Conservation (phyloP, 805 yeast species). For the Kodamaea lidongshanica region DNA sequence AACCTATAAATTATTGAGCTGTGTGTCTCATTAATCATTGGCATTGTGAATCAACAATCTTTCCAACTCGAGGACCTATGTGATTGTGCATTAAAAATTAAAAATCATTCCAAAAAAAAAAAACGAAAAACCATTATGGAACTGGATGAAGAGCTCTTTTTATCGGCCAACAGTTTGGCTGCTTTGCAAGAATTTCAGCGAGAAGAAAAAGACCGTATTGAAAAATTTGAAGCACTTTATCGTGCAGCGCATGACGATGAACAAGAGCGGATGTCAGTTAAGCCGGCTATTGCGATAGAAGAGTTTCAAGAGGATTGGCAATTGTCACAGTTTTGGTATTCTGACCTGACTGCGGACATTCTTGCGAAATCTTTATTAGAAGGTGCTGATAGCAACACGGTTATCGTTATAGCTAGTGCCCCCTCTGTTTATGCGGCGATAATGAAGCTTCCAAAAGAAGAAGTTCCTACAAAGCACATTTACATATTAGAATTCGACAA, state of each 20-base stretch:
- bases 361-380: slow-evolving; percentile 68
- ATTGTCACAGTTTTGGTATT: slow-evolving; percentile 87
- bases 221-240: slow-evolving; percentile 50
- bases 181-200: slow-evolving; percentile 58
- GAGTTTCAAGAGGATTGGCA: slow-evolving; percentile 91
- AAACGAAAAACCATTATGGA: slow-evolving; percentile 29
- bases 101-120: too few species aligned
- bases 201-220: slow-evolving; percentile 54
- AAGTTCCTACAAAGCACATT: slow-evolving; percentile 61
- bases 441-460: slow-evolving; percentile 42
- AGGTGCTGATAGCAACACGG: slow-evolving; percentile 68
- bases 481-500: slow-evolving; percentile 74
- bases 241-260: slow-evolving; percentile 53
- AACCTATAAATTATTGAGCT: too few species aligned
- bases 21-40: too few species aligned
- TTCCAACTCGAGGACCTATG: too few species aligned
- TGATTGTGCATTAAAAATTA: too few species aligned
- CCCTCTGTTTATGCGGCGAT: slow-evolving; percentile 90
- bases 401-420: slow-evolving; percentile 74
- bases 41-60: too few species aligned
- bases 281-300: slow-evolving; percentile 50
- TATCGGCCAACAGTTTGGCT: slow-evolving; percentile 46
- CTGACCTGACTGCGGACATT: slow-evolving; percentile 61
- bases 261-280: slow-evolving; percentile 20
- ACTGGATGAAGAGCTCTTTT: slow-evolving; percentile 39